phyloP scores from a whole-genome alignment of 768 basidiomycete species.

The Naganishia vishniacii region DNA sequence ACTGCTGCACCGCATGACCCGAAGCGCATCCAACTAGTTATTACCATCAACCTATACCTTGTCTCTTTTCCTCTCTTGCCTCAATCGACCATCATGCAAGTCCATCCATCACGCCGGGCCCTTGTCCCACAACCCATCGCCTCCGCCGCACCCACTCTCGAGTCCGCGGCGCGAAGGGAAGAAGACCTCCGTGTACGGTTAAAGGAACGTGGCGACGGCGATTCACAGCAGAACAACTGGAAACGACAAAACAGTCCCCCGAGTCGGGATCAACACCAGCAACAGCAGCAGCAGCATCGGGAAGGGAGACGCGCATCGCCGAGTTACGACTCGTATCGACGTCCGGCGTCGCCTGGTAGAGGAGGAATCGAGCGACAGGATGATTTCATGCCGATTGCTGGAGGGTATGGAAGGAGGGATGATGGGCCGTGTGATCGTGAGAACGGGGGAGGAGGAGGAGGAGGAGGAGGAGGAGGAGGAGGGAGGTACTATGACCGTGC shows the following conservation, averaged over 20 bases:
- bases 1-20: too few species aligned
- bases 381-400: conserved; percentile 9
- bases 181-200: conserved; percentile 7
- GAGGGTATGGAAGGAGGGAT: conserved; percentile 1
- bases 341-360: neutral
- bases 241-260: neutral
- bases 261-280: too few species aligned
- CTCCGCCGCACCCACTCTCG: neutral
- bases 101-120: conserved; percentile 4
- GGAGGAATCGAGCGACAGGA: conserved; percentile 8
- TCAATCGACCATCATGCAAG: neutral
- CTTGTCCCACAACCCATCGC: neutral
- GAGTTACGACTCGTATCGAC: neutral
- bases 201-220: neutral
- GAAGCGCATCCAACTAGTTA: too few species aligned
- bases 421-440: neutral
- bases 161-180: neutral
- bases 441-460: neutral
- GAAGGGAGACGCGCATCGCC: neutral
- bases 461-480: neutral
- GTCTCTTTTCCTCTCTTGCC: neutral
- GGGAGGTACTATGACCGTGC: neutral
- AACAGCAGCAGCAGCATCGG: neutral
- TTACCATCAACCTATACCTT: neutral
- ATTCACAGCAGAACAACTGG: neutral